Base-by-base conservation (phyloP, 768 basidiomycete species). In the Tulasnella sp. region DNA sequence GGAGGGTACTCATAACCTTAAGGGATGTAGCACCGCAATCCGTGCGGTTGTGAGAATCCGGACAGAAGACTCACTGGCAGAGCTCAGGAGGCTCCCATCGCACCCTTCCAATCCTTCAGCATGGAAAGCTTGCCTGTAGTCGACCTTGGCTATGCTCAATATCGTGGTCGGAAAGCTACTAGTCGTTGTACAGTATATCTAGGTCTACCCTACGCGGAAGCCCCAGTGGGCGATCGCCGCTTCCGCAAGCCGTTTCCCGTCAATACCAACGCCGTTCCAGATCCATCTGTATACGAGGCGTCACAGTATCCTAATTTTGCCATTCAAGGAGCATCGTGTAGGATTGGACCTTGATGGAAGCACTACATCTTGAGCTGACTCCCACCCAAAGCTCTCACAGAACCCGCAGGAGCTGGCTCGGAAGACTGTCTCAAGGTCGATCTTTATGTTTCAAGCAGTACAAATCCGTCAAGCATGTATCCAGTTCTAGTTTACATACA, bases 371-470 rank as follows among this genome's bases (percentile, higher is more conserved):
- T 72, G 22, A 1, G 22, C 52, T 69, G 6, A 41, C 22, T 34
- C 72, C 6, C 40, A 87, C 85, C 63, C 26, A 26, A 29, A 59
- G 37, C 26, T 17, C 14, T 37, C 2, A 19, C 9, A 87, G 87
- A 75, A 29, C 82, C 84, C 29, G 87, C 88, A 63, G 87, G 88
- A 34, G 86, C 86, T 12, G 88, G 89, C 11, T 85, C 84, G 44
- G 88, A 89, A 78, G 88, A 89, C 74, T 89, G 87, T 74, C 78
- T 89, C 36, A 88, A 89, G 63, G 80, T 89, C 22, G 88, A 89
- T 76, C 82, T 90, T 14, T 89, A 89, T 71, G 78, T 85, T 9
- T 88, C 88, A 2, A 78, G 80, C 5, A n/a, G 29, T 59, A 82
- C 83, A 2, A 84, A 82, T 40, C 75, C 78, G 29, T 80, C 83